Evolutionary conservation across 306 rosid species (phyloP).

Genomic region (Astragalus glycyphyllos): DNA sequence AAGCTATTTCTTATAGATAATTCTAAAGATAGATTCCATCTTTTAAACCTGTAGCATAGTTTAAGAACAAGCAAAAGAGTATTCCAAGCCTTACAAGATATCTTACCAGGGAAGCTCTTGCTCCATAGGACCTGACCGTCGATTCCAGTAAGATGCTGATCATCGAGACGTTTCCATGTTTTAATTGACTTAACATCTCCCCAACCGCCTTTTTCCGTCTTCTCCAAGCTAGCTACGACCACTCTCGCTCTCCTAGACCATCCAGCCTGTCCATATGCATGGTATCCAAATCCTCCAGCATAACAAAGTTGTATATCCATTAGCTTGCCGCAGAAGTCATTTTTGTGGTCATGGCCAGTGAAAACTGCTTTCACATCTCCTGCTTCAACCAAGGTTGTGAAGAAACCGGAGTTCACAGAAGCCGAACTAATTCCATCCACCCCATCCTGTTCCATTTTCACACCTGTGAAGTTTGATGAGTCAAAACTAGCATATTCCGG

Average conservation of each 20-base stretch:
- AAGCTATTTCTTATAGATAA: constrained; percentile 5
- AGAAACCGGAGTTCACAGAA: constrained; percentile 91
- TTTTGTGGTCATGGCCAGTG: constrained; percentile 87
- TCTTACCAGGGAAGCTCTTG: constrained; percentile 67
- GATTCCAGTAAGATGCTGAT: constrained; percentile 63
- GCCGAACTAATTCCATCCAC: constrained; percentile 69
- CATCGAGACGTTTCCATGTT: constrained; percentile 93
- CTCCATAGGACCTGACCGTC: constrained; percentile 74
- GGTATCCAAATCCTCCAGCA: constrained; percentile 94
- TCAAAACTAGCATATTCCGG: constrained; percentile 79
- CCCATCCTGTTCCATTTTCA: constrained; percentile 57
- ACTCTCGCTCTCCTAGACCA: constrained; percentile 94
- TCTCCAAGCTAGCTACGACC: constrained; percentile 78
- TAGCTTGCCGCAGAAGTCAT: constrained; percentile 88
- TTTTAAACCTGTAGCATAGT: constrained; percentile 21
- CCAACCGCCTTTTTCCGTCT: constrained; percentile 61
- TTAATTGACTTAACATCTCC: constrained; percentile 79
- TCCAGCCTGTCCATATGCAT: constrained; percentile 94
- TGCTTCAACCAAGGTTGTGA: constrained; percentile 79
- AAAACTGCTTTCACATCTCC: constrained; percentile 94
- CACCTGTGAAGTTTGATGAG: constrained; percentile 76
- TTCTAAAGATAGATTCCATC: not conserved
- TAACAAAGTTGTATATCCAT: constrained; percentile 75
- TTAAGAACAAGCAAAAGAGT: constrained; percentile 30
- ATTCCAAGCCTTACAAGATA: constrained; percentile 1